Base-by-base conservation (phyloP, 2,329 filamentous ascomycete genomes). In the Trichophyton verrucosum region DNA sequence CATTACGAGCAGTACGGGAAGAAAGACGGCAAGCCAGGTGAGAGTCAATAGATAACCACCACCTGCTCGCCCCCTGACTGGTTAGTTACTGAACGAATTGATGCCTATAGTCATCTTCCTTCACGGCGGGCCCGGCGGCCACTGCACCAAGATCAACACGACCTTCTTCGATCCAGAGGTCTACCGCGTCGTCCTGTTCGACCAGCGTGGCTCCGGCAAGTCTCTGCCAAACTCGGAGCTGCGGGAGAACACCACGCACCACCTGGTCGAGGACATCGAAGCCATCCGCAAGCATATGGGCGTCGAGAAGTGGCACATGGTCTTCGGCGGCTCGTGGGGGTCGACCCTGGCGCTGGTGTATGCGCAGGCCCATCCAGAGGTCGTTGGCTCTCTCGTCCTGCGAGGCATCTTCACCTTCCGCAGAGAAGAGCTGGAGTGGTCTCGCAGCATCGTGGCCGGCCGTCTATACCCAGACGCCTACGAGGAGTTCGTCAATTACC, bases 191-290 rank as follows among this genome's bases (percentile, higher is more conserved):
- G 68, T 80, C 27, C 73, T 79, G 42, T 69, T 79, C 57, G 77
- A 80, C 65, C 77, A 80, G 64, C 73, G 78, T 15, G 77, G 77
- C 5, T 72, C 69, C 15, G 77, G 77, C 4, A 71, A 75, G 63
- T 79, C 77, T 4, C 69, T 70, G 0, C 77, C 77, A 5, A 66
- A 69, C 17, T 73, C 74, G 24, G 72, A 72, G 27, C 70, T 76
- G 1, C 65, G 68, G 9, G 72, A 78, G 27, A 55, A 55, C 68
- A 79, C 75, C 0, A 78, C 77, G 2, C 72, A 73, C 69, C 67
- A 74, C 61, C 68, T 79, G 0, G 71, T 78, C 2, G 64, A 70
- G n/a, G 78, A 80, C 62, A 75, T 79, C 63, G 77, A 80, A 62
- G 65, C 67, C 1, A 67, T 79, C 1, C 72, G 78, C 44, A 63